Evolutionary conservation across 331 rosid species (phyloP), one percentile per base, ranked within the genome.

Genomic region (Prunus yedoensis): DNA sequence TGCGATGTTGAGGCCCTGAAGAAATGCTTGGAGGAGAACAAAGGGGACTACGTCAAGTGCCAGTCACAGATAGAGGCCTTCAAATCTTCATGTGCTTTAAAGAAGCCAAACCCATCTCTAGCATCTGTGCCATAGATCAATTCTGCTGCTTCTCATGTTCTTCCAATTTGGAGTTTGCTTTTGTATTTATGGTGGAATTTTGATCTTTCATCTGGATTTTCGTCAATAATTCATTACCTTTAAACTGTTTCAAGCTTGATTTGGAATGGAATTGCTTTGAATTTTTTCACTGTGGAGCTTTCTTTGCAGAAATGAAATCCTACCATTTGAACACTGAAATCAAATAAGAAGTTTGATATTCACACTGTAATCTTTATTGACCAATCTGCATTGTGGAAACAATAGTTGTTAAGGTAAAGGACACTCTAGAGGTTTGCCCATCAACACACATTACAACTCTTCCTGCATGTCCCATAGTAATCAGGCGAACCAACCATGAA

Each of bases 401-500:
- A 57, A 23, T 14, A 13, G 54, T 23, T 27, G 14, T 38, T 4
- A 41, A 14, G 66, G 46, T 70, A 70, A 35, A 57, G 45, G 51
- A 51, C 30, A 46, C 47, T 11, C 4, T 32, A 23, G n/a, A 61
- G 25, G 35, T 51, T 54, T 27, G 27, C 20, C 38, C 69, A 75
- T 89, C 91, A 88, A 77, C 99, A 92, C 15, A 74, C 93, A 52
- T 80, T 79, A 77, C 97, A 94, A 77, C 97, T 94, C 79, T 83
- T 90, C 87, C 99, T 80, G 85, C 99, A 94, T 4, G 95, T 91
- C 25, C 97, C 99, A 68, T 83, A 88, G 79, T 91, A 92, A 86
- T 94, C 97, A 20, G 88, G 89, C 60, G 99, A 89, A 53, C 99
- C 99, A 57, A 92, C 66, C 99, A 94, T 92, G 90, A 75, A 94